Evolutionary conservation across 176 grass and related monocot species (phyloP).

Genomic region (Triticum timopheevii): DNA sequence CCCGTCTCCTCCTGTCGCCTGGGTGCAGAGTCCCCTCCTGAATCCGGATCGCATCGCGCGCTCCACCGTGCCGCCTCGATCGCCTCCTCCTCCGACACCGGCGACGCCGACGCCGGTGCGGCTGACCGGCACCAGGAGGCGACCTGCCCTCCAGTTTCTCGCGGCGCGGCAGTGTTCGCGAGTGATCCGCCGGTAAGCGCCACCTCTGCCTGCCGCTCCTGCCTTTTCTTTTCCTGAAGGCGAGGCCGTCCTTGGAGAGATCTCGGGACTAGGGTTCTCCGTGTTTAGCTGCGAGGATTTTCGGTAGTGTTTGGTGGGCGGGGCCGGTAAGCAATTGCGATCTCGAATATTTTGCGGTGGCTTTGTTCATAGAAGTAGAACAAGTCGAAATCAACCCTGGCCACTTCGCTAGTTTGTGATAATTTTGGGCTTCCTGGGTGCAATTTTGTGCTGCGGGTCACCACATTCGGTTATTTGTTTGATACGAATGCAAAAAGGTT

Average conservation of each 20-base stretch:
- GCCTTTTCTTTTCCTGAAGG: not conserved
- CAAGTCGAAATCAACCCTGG: not conserved
- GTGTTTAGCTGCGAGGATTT: not conserved
- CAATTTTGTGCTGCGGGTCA: not conserved
- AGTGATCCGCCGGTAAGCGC: not conserved
- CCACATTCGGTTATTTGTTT: not conserved
- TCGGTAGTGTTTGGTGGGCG: not conserved
- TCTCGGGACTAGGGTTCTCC: not conserved
- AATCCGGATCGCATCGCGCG: constrained; percentile 22
- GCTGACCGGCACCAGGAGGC: not conserved
- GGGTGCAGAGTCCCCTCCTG: not conserved
- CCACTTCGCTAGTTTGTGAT: not conserved
- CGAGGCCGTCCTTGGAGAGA: not conserved
- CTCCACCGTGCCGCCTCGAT: not conserved
- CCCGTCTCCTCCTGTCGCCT: not conserved
- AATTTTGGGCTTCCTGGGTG: not conserved
- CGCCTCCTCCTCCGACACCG: not conserved
- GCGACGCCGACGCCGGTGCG: not conserved
- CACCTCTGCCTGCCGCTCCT: not conserved
- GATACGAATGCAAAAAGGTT: not conserved
- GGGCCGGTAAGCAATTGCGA: not conserved
- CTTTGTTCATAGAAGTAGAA: not conserved
- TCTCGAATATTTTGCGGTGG: not conserved
- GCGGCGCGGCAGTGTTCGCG: not conserved
- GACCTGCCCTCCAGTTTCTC: not conserved